Conservation (phyloP, 1,284 basidiomycete genomes). For the Microbotryum violaceum region DNA sequence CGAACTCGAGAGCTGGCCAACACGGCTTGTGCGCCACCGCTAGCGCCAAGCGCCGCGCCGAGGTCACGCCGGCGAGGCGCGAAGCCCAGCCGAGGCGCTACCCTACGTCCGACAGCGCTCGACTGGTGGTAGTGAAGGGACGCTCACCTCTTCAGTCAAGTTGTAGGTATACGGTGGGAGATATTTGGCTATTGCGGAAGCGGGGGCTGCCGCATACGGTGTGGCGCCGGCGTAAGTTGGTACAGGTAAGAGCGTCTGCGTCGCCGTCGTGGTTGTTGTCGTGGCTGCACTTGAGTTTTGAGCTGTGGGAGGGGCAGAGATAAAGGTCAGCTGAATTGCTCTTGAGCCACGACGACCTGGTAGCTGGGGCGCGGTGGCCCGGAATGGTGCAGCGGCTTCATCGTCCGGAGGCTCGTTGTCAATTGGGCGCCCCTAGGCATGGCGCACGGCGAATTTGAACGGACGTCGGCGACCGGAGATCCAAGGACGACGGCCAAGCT, state of each 20-base stretch:
- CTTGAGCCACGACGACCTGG: background rate
- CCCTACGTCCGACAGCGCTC: no score
- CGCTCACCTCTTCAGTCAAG: slow-evolving; percentile 18
- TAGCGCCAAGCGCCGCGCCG: background rate
- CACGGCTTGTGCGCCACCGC: background rate
- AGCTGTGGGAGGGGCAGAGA: background rate
- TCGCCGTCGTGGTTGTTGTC: slow-evolving; percentile 1
- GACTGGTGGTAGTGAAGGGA: no score
- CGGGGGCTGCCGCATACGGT: slow-evolving; percentile 6
- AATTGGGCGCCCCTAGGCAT: background rate
- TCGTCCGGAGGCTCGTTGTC: background rate
- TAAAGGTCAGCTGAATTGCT: background rate
- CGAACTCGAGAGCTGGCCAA: background rate
- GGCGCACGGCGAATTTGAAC: background rate
- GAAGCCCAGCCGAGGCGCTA: no score
- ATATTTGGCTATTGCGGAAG: slow-evolving; percentile 5
- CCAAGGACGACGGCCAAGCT: no score
- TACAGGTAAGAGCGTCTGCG: background rate
- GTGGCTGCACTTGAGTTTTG: background rate
- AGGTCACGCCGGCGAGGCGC: no score
- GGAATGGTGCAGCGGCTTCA: background rate
- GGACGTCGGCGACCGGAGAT: no score
- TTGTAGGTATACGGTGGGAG: slow-evolving; percentile 23
- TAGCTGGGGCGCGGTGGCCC: background rate
- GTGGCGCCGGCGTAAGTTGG: slow-evolving; percentile 4